Evolutionary conservation across 169 alveolate genomes (phyloP).

Genomic region (Plasmodium billcollinsi): DNA sequence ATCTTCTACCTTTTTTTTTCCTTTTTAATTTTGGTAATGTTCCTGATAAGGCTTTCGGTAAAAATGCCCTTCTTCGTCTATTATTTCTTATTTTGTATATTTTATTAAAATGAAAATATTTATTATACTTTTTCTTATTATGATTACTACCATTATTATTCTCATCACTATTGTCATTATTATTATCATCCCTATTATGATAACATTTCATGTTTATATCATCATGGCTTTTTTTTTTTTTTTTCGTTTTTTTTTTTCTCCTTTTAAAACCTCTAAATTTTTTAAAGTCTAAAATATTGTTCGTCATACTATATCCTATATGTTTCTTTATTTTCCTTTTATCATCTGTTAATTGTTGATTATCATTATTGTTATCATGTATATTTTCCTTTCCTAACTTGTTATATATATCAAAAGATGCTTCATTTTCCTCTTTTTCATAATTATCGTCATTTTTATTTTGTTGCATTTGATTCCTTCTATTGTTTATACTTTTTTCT

Average conservation of each 20-base stretch:
- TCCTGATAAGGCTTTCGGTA: constrained; percentile 52
- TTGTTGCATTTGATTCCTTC: neutral
- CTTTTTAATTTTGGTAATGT: constrained; percentile 66
- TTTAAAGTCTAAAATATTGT: constrained; percentile 25
- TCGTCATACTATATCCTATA: constrained; percentile 38
- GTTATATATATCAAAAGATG: too few species aligned
- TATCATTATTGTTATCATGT: too few species aligned
- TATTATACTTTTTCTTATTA: neutral
- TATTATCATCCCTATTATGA: neutral
- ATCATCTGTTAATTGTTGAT: neutral
- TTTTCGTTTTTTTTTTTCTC: constrained; percentile 22
- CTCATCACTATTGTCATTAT: too few species aligned
- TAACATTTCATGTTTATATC: too few species aligned
- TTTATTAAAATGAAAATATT: too few species aligned
- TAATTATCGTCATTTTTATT: neutral
- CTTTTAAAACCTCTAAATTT: constrained; percentile 12
- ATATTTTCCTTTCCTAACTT: too few species aligned
- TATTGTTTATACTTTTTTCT: neutral
- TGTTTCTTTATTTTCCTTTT: constrained; percentile 31
- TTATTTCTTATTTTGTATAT: neutral
- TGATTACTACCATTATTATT: neutral
- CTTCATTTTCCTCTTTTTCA: neutral
- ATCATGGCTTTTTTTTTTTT: constrained; percentile 9
- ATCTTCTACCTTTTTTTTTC: constrained; percentile 33
- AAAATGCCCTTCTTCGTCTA: constrained; percentile 26